Evolutionary conservation across 768 basidiomycete genomes (phyloP).

Genomic region (Lanmaoa pseudosensibilis): DNA sequence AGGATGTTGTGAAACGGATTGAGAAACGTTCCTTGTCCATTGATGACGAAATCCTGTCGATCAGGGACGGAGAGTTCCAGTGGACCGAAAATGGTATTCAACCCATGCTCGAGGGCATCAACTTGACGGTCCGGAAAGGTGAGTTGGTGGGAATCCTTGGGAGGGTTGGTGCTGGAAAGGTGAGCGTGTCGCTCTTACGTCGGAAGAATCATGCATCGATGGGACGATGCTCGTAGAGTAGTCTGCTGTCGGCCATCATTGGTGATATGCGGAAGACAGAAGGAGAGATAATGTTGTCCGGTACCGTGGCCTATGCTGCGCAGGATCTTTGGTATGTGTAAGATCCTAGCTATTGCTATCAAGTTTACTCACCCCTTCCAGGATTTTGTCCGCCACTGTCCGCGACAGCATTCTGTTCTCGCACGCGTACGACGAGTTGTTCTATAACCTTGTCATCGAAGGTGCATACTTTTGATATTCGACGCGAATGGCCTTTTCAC

Average conservation of each 20-base stretch:
- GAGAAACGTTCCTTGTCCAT: conserved; percentile 39
- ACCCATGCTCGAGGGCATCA: conserved; percentile 70
- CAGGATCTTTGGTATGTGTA: conserved; percentile 77
- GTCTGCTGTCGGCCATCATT: conserved; percentile 74
- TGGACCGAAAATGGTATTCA: conserved; percentile 67
- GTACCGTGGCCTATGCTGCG: conserved; percentile 77
- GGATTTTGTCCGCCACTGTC: conserved; percentile 84
- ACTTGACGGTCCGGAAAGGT: conserved; percentile 74
- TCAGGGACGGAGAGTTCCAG: conserved; percentile 75
- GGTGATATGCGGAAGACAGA: conserved; percentile 82
- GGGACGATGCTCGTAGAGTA: conserved; percentile 51
- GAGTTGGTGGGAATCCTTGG: conserved; percentile 85
- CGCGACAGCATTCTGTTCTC: conserved; percentile 92
- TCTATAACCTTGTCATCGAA: conserved; percentile 81
- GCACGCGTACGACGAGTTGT: conserved; percentile 81
- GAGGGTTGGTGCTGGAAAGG: conserved; percentile 90
- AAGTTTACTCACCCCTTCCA: conserved; percentile 22
- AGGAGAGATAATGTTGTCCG: conserved; percentile 68
- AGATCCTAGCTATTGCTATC: background rate
- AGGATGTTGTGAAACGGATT: conserved; percentile 64
- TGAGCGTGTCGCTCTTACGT: conserved; percentile 22
- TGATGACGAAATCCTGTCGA: conserved; percentile 72
- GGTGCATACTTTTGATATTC: conserved; percentile 38
- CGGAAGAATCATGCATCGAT: background rate
- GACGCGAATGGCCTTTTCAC: background rate